Conservation (phyloP, 805 yeast genomes). For the Candida nemodendra region DNA sequence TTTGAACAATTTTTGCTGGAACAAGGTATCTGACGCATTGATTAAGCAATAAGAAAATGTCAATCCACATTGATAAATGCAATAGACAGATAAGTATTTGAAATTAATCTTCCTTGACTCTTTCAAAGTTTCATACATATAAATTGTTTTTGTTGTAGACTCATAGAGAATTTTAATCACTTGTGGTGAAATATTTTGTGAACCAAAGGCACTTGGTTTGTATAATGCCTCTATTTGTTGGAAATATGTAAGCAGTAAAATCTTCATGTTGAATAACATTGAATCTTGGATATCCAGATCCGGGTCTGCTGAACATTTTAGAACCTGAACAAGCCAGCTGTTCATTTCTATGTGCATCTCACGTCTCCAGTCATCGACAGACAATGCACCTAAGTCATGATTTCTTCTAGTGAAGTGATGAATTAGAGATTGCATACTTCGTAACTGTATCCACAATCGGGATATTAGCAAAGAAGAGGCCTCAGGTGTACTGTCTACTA, state of each 20-base stretch:
- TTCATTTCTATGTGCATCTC: slow-evolving; percentile 19
- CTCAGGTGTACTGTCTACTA: slow-evolving; percentile 1
- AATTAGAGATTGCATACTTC: slow-evolving; percentile 21
- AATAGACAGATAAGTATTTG: slow-evolving; percentile 22
- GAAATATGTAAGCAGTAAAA: slow-evolving; percentile 19
- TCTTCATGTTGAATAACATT: slow-evolving; percentile 10
- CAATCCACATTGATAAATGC: slow-evolving; percentile 22
- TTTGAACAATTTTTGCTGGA: slow-evolving; percentile 5
- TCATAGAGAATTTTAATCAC: slow-evolving; percentile 15
- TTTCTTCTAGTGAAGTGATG: slow-evolving; percentile 14
- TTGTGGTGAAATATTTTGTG: slow-evolving; percentile 2
- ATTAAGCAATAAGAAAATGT: slow-evolving; percentile 18
- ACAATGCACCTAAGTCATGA: background rate
- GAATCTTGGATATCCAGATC: background rate
- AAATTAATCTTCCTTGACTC: slow-evolving; percentile 16
- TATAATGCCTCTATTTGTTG: slow-evolving; percentile 19
- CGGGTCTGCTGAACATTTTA: slow-evolving; percentile 1
- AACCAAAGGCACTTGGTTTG: slow-evolving; percentile 11
- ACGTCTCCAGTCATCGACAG: slow-evolving; percentile 7
- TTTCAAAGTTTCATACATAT: slow-evolving; percentile 12
- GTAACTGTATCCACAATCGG: slow-evolving; percentile 13
- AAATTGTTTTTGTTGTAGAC: slow-evolving; percentile 12
- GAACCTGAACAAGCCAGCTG: slow-evolving; percentile 10
- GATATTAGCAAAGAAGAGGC: slow-evolving; percentile 10
- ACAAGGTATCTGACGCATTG: slow-evolving; percentile 15